Conservation (phyloP, 2,329 filamentous ascomycete genomes). For the Aschersonia sp. region DNA sequence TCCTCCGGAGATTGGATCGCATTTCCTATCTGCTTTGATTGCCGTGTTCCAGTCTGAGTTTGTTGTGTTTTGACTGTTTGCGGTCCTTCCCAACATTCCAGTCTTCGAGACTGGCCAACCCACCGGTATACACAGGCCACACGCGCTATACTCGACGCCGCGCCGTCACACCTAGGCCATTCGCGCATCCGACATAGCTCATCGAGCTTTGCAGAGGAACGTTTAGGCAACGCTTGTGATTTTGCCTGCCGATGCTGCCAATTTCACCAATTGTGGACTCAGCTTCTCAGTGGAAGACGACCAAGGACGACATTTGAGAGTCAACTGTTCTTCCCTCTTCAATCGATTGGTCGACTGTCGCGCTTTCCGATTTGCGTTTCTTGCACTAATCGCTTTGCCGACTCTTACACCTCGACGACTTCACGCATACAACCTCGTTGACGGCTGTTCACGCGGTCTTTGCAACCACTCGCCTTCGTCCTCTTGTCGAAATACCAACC, state of each 20-base stretch:
- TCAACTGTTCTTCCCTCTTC: too few relatives aligned
- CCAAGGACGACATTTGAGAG: too few relatives aligned
- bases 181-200: not conserved
- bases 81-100: conserved; percentile 7
- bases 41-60: conserved; percentile 1
- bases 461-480: too few relatives aligned
- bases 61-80: conserved; percentile 4
- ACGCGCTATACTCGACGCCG: not conserved
- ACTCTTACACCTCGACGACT: too few relatives aligned
- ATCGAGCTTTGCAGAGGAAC: not conserved
- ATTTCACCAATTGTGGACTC: too few relatives aligned
- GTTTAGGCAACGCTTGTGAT: not conserved
- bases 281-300: too few relatives aligned
- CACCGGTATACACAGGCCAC: not conserved
- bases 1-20: not conserved
- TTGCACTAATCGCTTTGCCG: too few relatives aligned
- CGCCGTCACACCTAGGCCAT: not conserved
- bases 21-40: not conserved
- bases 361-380: too few relatives aligned
- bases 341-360: too few relatives aligned
- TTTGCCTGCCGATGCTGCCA: not conserved
- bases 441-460: too few relatives aligned
- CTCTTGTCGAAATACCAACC: too few relatives aligned
- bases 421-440: too few relatives aligned
- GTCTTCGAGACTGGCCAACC: conserved; percentile 2